A percentile compares a stretch with the other conserved stretches of the same genome.
Conservation (phyloP, 768 basidiomycete species). For the Tulasnella sp. region DNA sequence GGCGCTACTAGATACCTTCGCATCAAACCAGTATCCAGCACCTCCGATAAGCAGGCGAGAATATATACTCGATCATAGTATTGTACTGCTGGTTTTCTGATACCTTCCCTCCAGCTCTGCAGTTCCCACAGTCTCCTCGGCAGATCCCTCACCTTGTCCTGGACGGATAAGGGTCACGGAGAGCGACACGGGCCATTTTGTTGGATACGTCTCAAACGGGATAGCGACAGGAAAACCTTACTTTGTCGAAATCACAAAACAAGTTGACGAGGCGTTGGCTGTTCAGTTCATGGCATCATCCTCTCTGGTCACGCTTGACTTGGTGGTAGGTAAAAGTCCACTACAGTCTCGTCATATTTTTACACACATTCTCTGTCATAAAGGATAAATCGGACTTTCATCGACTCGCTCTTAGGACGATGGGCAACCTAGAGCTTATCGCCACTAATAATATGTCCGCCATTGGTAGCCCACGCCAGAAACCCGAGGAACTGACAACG, state of each 20-base stretch:
- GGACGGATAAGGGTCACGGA: not conserved
- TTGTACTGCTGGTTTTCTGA: not conserved
- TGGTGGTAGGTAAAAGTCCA: not conserved
- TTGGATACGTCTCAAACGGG: not conserved
- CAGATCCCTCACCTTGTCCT: not conserved
- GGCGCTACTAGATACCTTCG: not conserved
- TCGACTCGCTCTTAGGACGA: not conserved
- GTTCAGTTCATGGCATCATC: not conserved
- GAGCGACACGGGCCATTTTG: not conserved
- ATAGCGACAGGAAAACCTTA: not conserved
- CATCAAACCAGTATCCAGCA: not conserved
- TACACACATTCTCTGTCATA: not conserved
- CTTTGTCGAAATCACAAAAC: too few relatives aligned
- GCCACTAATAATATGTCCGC: not conserved
- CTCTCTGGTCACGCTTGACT: not conserved
- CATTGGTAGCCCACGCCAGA: not conserved
- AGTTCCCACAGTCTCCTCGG: not conserved
- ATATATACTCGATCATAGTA: not conserved
- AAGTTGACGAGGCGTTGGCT: not conserved
- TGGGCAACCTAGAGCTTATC: not conserved
- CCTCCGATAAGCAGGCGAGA: not conserved
- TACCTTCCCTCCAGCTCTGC: not conserved
- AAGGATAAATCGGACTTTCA: not conserved
- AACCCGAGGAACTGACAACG: not conserved
- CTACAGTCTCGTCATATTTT: not conserved